A percentile compares a stretch with the other conserved stretches of the same genome.
These are phyloP conservation scores for Penicillium coprophilum DNA, from an alignment of 495 filamentous ascomycete genomes.

Conservation along the genomic window DNA sequence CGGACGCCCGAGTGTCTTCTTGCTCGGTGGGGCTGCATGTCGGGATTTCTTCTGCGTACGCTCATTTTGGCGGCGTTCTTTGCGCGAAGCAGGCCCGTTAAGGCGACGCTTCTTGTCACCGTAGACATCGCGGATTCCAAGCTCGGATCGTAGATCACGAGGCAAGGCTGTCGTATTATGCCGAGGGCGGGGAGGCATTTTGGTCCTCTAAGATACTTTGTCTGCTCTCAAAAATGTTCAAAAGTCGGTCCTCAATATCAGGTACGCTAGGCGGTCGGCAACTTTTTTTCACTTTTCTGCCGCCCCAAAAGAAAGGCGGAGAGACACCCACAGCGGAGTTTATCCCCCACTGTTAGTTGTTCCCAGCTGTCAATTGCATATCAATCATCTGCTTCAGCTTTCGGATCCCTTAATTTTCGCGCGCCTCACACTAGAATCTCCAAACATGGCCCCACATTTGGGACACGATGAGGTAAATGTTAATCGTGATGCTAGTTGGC, in stretches of 20 bases:
- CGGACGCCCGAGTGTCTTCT: slow-evolving; percentile 19
- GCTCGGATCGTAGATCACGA: slow-evolving; percentile 56
- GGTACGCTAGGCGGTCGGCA: slow-evolving; percentile 17
- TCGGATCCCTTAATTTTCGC: slow-evolving; percentile 17
- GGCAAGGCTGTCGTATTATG: slow-evolving; percentile 65
- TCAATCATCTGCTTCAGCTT: slow-evolving; percentile 21
- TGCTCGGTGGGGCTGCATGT: slow-evolving; percentile 18
- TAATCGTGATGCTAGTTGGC: neutral
- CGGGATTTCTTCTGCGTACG: slow-evolving; percentile 54
- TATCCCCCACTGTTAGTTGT: slow-evolving; percentile 22
- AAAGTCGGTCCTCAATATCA: slow-evolving; percentile 5
- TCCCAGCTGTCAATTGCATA: slow-evolving; percentile 17
- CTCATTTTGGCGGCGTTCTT: slow-evolving; percentile 61
- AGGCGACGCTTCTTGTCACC: slow-evolving; percentile 42
- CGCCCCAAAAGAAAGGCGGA: slow-evolving; percentile 24
- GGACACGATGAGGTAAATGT: slow-evolving; percentile 70
- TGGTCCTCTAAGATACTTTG: slow-evolving; percentile 9
- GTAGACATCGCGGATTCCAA: slow-evolving; percentile 51
- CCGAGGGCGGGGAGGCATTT: slow-evolving; percentile 39
- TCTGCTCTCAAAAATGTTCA: slow-evolving; percentile 1
- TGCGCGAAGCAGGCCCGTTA: slow-evolving; percentile 48
- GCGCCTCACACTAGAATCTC: slow-evolving; percentile 11
- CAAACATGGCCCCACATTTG: slow-evolving; percentile 56
- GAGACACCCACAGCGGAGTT: slow-evolving; percentile 28
- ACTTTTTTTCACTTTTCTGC: slow-evolving; percentile 30